Base-by-base conservation (phyloP, 2,329 filamentous ascomycete species). In the Colletotrichum liriopes region DNA sequence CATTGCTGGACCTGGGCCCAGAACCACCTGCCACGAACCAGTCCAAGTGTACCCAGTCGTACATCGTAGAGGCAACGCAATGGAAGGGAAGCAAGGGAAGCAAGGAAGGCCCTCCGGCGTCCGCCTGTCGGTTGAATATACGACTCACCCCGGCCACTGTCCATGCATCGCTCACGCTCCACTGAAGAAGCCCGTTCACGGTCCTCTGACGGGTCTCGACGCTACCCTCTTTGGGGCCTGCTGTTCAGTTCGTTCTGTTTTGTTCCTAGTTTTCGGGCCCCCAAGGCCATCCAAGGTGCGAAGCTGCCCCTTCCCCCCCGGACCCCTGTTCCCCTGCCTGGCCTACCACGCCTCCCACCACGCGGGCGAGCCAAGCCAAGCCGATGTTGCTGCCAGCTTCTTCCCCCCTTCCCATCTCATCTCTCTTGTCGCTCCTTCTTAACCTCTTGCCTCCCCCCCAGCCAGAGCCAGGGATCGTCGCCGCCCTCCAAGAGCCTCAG, bases 281-380 rank as follows among this genome's bases (percentile, higher is more conserved):
- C 61, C 58, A 63, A 69, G 20, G 54, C 16, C 41, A 18, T 45
- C 35, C 35, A 29, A 51, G 59, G 9, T 51, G n/a, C 39, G 32
- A 45, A 45, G 59, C 47, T 49, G 59, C 45, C 8, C 16, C 29
- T 6, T 35, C 29, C 41, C 51, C 55, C 67, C 67, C 55, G 41
- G 47, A 60, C 54, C 67, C 69, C 41, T 72, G 59, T 49, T 56
- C 35, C 23, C 43, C 32, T 52, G 43, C 37, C 51, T 64, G n/a
- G 43, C 62, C 47, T 43, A 60, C 32, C 18, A 52, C 60, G 63
- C 60, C 49, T 58, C 49, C 43, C 41, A 60, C 29, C 64, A 67
- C 55, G 65, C 68, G 55, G 62, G 58, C 68, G 58, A 71, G 65
- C 69, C 58, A 67, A 56, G 68, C 64, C 63, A 63, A 71, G 65